Evolutionary conservation across 306 rosid genomes (phyloP).

Genomic region (Hippophae rhamnoides): DNA sequence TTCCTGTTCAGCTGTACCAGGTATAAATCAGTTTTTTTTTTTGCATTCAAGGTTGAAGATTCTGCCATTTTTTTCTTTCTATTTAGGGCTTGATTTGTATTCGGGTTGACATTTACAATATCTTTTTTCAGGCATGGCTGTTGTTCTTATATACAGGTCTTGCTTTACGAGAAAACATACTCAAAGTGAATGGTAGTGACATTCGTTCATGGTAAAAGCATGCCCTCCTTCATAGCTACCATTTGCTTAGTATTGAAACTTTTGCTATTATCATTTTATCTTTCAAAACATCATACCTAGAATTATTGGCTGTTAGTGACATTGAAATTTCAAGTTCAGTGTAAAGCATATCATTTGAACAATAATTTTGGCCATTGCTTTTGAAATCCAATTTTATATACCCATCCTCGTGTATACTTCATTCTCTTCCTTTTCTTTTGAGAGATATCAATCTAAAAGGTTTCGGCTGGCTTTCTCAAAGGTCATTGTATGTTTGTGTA

Average conservation of each 20-base stretch:
- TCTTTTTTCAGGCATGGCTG: constrained; percentile 70
- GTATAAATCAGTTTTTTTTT: constrained; percentile 26
- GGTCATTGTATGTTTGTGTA: too few species aligned
- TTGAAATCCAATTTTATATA: too few species aligned
- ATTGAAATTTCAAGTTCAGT: too few species aligned
- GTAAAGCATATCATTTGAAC: too few species aligned
- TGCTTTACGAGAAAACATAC: constrained; percentile 90
- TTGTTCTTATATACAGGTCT: constrained; percentile 91
- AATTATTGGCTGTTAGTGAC: too few species aligned
- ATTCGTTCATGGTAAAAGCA: constrained; percentile 79
- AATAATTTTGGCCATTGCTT: too few species aligned
- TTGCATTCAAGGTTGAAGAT: constrained; percentile 1
- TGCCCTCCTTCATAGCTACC: neutral
- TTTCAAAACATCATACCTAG: too few species aligned
- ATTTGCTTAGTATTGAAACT: neutral
- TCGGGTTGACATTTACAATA: constrained; percentile 16
- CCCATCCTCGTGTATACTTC: too few species aligned
- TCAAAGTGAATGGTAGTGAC: constrained; percentile 91
- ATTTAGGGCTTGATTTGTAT: constrained; percentile 10
- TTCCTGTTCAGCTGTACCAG: constrained; percentile 95
- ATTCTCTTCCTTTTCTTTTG: too few species aligned
- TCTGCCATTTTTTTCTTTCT: constrained; percentile 8
- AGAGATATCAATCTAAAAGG: too few species aligned
- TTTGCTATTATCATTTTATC: too few species aligned
- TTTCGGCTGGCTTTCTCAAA: too few species aligned